Percentiles rank a stretch among this genome's conserved stretches.
phyloP scores from a whole-genome alignment of 1,284 basidiomycete species.

The Leccinum glutinopallens region DNA sequence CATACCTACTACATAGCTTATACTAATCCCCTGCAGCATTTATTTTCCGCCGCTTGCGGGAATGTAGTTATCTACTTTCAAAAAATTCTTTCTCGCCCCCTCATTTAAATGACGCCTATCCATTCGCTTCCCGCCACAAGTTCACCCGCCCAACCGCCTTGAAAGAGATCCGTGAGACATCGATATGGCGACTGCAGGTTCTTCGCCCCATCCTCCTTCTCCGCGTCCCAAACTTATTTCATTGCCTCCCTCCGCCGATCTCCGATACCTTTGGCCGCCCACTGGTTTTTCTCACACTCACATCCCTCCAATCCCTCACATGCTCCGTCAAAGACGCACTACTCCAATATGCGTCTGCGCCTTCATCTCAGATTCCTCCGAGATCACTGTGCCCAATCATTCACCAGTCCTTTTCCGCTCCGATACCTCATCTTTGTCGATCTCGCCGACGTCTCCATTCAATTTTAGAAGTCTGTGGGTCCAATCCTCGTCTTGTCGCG shows the following conservation, averaged over 20 bases:
- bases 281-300: slow-evolving; percentile 49
- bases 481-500: slow-evolving; percentile 5
- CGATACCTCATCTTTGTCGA: slow-evolving; percentile 75
- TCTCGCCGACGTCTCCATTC: slow-evolving; percentile 51
- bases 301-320: slow-evolving; percentile 40
- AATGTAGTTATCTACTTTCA: slow-evolving; percentile 33
- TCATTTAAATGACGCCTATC: slow-evolving; percentile 10
- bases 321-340: slow-evolving; percentile 45
- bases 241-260: slow-evolving; percentile 47
- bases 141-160: slow-evolving; percentile 66
- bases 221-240: slow-evolving; percentile 34
- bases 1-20: not conserved
- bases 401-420: slow-evolving; percentile 42
- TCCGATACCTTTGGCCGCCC: slow-evolving; percentile 66
- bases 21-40: slow-evolving; percentile 43
- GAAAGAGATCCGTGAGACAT: slow-evolving; percentile 55
- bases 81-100: no score
- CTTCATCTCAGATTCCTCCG: slow-evolving; percentile 45
- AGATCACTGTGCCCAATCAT: slow-evolving; percentile 35
- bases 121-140: slow-evolving; percentile 47
- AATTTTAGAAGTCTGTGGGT: slow-evolving; percentile 60
- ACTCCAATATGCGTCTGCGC: slow-evolving; percentile 51
- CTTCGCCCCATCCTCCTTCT: slow-evolving; percentile 41
- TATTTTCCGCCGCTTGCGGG: slow-evolving; percentile 67
- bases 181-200: slow-evolving; percentile 59